Evolutionary conservation across 208 protist species (phyloP).

Genomic region (Acanthamoeba sp.): DNA sequence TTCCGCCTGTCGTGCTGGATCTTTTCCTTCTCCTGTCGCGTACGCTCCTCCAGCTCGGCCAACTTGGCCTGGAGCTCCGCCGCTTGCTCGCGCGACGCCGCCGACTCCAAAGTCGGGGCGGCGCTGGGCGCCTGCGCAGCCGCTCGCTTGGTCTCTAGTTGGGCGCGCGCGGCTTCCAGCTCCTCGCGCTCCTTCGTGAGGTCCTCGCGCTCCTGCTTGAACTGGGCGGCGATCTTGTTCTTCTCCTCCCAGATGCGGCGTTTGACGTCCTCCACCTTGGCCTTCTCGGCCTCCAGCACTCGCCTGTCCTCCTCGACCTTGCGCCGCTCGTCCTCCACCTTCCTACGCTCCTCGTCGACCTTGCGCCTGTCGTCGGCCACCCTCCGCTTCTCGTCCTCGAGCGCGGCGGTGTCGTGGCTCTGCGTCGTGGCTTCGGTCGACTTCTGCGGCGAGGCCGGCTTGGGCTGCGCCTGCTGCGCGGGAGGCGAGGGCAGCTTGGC

Average conservation of each 20-base stretch:
- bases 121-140: background rate
- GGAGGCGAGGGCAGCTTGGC: background rate
- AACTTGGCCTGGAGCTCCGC: background rate
- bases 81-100: background rate
- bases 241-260: conserved; percentile 42
- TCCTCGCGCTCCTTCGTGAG: background rate
- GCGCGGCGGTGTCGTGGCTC: background rate
- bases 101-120: too few species aligned
- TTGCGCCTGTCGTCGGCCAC: background rate
- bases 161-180: background rate
- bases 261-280: conserved; percentile 48
- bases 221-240: conserved; percentile 55
- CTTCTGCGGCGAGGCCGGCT: background rate
- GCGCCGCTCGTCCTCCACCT: background rate
- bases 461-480: background rate
- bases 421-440: background rate
- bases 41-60: background rate
- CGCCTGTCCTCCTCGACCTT: conserved; percentile 19
- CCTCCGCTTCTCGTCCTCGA: background rate
- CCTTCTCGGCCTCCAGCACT: conserved; percentile 18
- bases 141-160: background rate
- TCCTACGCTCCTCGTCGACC: background rate
- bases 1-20: background rate
- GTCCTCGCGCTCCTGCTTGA: conserved; percentile 30
- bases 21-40: background rate